phyloP scores from a whole-genome alignment of 768 basidiomycete species.

The Cystofilobasidium ferigula region DNA sequence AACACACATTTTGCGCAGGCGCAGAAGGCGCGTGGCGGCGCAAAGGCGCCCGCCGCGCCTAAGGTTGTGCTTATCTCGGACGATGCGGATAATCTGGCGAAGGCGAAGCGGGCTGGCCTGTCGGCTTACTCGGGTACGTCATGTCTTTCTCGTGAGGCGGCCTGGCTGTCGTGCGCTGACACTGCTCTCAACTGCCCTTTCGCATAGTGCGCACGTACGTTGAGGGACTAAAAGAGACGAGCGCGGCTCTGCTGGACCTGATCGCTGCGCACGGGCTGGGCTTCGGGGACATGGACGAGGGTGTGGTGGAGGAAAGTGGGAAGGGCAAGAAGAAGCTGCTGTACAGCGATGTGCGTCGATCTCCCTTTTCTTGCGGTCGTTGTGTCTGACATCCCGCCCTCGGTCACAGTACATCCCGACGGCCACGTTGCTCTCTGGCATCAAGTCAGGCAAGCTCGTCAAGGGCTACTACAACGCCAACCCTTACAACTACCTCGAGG shows the following conservation, averaged over 20 bases:
- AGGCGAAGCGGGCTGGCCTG: constrained; percentile 58
- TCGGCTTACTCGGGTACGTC: constrained; percentile 51
- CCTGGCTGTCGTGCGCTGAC: not conserved
- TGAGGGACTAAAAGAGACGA: constrained; percentile 50
- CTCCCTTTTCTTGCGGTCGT: not conserved
- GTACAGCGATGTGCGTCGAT: constrained; percentile 56
- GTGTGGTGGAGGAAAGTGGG: constrained; percentile 29
- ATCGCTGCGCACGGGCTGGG: constrained; percentile 47
- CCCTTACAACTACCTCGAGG: constrained; percentile 91
- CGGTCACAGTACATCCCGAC: constrained; percentile 62
- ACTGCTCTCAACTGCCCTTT: not conserved
- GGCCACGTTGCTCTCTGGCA: constrained; percentile 60
- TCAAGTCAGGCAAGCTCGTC: constrained; percentile 70
- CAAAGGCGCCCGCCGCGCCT: constrained; percentile 42
- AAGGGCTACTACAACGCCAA: constrained; percentile 94
- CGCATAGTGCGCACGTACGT: constrained; percentile 64
- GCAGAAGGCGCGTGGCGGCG: constrained; percentile 39
- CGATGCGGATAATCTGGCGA: constrained; percentile 69
- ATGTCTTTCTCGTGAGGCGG: too few relatives aligned
- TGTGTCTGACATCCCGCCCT: not conserved
- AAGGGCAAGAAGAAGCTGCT: constrained; percentile 25
- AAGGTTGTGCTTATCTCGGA: constrained; percentile 73
- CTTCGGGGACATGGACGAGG: constrained; percentile 47
- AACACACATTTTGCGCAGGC: constrained; percentile 51
- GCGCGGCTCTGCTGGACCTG: constrained; percentile 64